Evolutionary conservation across 768 basidiomycete species (phyloP).

Genomic region (Boletus subcaerulescens): DNA sequence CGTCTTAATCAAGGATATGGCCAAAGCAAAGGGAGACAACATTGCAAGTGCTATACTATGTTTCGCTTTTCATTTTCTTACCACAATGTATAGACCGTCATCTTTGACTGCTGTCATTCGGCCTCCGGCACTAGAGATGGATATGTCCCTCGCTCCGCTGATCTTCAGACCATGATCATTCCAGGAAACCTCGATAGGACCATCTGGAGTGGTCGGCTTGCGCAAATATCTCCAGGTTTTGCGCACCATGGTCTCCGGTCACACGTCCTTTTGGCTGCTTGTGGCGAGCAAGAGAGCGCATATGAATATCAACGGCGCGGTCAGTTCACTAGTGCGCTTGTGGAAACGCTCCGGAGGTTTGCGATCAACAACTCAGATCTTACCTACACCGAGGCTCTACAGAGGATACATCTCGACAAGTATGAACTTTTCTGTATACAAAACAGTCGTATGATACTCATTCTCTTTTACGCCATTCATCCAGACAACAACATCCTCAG

Average conservation of each 20-base stretch:
- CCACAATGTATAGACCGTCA: constrained; percentile 34
- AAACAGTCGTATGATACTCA: background rate
- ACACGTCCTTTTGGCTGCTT: constrained; percentile 43
- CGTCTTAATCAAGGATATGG: constrained; percentile 35
- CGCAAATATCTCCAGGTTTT: constrained; percentile 19
- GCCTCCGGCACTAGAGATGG: constrained; percentile 35
- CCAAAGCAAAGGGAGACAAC: constrained; percentile 40
- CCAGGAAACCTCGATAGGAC: constrained; percentile 23
- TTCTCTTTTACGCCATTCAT: background rate
- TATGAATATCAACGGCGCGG: constrained; percentile 21
- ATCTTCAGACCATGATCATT: background rate
- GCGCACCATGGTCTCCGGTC: constrained; percentile 32
- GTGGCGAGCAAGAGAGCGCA: constrained; percentile 36
- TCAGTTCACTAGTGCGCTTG: constrained; percentile 25
- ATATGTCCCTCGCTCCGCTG: constrained; percentile 4
- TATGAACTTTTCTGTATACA: background rate
- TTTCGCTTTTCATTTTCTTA: background rate
- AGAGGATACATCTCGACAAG: constrained; percentile 11
- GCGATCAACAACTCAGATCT: constrained; percentile 8
- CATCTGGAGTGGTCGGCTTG: constrained; percentile 22
- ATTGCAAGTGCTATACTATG: constrained; percentile 33
- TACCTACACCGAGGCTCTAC: constrained; percentile 25
- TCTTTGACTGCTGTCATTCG: constrained; percentile 47
- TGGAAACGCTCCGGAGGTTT: constrained; percentile 7
- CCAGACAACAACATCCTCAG: constrained; percentile 28